phyloP scores from a whole-genome alignment of 176 grass and related monocot genomes.

The Chloris gayana region DNA sequence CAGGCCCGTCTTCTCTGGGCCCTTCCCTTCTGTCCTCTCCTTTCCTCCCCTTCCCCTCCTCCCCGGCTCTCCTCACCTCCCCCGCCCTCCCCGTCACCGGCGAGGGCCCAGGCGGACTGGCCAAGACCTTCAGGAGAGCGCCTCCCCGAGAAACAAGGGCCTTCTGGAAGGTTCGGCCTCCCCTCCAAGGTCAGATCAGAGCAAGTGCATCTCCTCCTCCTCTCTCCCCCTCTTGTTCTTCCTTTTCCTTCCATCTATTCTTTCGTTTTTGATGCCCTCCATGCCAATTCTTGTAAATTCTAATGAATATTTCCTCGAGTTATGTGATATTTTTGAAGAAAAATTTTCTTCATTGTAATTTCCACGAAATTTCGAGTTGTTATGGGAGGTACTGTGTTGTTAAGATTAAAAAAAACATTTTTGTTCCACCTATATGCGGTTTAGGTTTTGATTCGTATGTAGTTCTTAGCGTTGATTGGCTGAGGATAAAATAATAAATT shows the following conservation, averaged over 20 bases:
- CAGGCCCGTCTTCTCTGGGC: slow-evolving; percentile 29
- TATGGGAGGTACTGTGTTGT: neutral
- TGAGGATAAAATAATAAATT: neutral
- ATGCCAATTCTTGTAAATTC: neutral
- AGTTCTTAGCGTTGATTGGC: neutral
- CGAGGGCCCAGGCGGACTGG: slow-evolving; percentile 20
- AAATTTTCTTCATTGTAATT: neutral
- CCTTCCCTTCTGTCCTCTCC: neutral
- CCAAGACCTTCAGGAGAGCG: neutral
- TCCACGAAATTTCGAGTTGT: neutral
- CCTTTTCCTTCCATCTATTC: neutral
- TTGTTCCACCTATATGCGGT: neutral
- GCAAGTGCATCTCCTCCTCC: neutral
- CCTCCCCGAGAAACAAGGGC: neutral
- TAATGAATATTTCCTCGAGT: neutral
- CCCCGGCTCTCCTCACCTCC: neutral
- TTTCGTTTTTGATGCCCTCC: neutral
- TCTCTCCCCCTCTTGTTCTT: neutral
- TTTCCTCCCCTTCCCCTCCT: neutral
- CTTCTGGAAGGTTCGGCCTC: neutral
- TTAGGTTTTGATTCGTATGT: neutral
- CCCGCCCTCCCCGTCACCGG: slow-evolving; percentile 29
- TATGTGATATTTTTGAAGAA: neutral
- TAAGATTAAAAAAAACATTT: neutral
- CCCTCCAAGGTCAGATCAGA: slow-evolving; percentile 50